These are phyloP conservation scores for Penicillium sp. DNA, from an alignment of 2,329 filamentous ascomycete genomes.

Conservation along the genomic window DNA sequence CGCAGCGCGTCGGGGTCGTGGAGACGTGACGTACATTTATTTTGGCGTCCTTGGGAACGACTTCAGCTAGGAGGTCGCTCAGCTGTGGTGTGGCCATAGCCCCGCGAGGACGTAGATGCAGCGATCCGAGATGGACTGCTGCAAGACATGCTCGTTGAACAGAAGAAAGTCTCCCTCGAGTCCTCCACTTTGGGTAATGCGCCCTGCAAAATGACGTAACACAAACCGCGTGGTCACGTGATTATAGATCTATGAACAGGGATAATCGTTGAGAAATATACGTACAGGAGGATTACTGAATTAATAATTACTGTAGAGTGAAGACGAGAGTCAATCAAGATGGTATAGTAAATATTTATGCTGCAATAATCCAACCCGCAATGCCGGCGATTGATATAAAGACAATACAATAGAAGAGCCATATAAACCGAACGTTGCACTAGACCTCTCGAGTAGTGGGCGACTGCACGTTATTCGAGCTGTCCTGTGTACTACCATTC, in stretches of 20 bases:
- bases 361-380: background rate
- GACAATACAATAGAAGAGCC: background rate
- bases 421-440: background rate
- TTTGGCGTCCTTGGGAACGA: slow-evolving; percentile 49
- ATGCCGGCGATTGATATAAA: background rate
- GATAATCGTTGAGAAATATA: no score
- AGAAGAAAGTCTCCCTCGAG: background rate
- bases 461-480: slow-evolving; percentile 24
- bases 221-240: background rate
- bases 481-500: slow-evolving; percentile 31
- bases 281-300: no score
- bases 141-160: no score
- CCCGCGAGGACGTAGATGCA: background rate
- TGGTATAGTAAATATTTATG: background rate
- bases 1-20: slow-evolving; percentile 70
- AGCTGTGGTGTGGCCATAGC: slow-evolving; percentile 32
- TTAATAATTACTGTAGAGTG: no score
- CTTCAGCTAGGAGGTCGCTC: slow-evolving; percentile 48
- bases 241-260: no score
- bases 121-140: no score
- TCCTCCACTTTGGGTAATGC: no score
- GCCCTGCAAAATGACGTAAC: background rate
- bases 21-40: slow-evolving; percentile 83
- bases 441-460: slow-evolving; percentile 36
- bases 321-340: no score